phyloP scores from a whole-genome alignment of 148 eudicot species.

The Dianthus caryophyllus region DNA sequence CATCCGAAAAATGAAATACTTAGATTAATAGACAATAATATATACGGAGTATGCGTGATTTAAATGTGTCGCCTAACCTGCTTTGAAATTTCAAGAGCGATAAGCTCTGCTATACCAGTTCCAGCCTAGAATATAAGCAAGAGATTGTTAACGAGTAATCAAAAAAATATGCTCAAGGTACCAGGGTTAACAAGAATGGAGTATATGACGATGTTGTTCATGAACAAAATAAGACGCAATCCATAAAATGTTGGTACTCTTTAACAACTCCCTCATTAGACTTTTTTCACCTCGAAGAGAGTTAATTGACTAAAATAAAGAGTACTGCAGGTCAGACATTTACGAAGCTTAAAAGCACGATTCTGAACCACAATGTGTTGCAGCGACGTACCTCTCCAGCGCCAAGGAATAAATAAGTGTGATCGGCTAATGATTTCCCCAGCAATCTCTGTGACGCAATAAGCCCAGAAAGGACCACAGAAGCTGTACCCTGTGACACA shows the following conservation, averaged over 20 bases:
- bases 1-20: neutral
- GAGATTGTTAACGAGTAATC: neutral
- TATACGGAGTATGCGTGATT: neutral
- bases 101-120: conserved; percentile 95
- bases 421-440: conserved; percentile 78
- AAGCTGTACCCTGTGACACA: conserved; percentile 78
- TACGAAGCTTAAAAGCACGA: neutral
- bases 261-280: too few relatives aligned
- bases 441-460: conserved; percentile 65
- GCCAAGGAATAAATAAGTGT: conserved; percentile 82
- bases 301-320: too few relatives aligned
- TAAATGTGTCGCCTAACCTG: conserved; percentile 46
- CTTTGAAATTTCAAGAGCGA: conserved; percentile 93
- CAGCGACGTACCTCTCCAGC: conserved; percentile 77
- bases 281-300: too few relatives aligned
- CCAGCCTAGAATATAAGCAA: conserved; percentile 60
- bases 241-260: too few relatives aligned
- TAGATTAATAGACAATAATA: neutral
- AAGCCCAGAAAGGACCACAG: conserved; percentile 92
- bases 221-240: too few relatives aligned
- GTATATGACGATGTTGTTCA: too few relatives aligned
- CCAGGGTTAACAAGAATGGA: neutral
- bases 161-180: neutral
- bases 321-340: neutral
- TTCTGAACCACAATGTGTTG: neutral